Conservation (phyloP, 2,329 filamentous ascomycete genomes). For the Aureobasidium leucospermi region DNA sequence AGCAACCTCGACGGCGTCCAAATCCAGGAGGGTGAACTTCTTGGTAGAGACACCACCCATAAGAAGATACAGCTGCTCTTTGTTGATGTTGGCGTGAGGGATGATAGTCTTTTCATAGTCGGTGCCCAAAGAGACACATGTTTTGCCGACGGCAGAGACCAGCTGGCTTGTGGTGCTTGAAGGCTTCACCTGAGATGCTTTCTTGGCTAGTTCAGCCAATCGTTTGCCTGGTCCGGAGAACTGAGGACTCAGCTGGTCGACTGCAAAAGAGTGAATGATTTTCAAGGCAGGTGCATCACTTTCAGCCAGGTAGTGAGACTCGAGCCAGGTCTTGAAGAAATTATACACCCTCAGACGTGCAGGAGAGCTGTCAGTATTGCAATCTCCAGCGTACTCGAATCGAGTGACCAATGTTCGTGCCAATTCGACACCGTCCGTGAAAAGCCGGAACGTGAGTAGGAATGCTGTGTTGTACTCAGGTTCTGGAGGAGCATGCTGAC, state of each 20-base stretch:
- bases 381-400: conserved; percentile 84
- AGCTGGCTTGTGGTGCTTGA: conserved; percentile 34
- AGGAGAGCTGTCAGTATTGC: conserved; percentile 64
- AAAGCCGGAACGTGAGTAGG: conserved; percentile 91
- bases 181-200: conserved; percentile 47
- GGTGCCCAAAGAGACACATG: conserved; percentile 64
- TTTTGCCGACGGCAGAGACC: conserved; percentile 85
- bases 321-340: conserved; percentile 93
- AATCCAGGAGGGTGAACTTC: background rate
- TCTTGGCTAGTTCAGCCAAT: conserved; percentile 70
- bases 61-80: conserved; percentile 67
- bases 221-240: conserved; percentile 73
- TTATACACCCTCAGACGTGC: conserved; percentile 92
- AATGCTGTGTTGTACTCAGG: conserved; percentile 89
- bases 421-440: conserved; percentile 73
- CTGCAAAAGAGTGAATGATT: conserved; percentile 73
- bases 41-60: conserved; percentile 26
- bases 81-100: conserved; percentile 59
- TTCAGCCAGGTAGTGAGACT: conserved; percentile 86
- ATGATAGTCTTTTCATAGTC: conserved; percentile 41
- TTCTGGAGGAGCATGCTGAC: conserved; percentile 87
- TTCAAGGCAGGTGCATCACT: conserved; percentile 69
- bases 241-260: conserved; percentile 57
- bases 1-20: conserved; percentile 80
- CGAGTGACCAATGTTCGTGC: conserved; percentile 79